Percentiles rank a stretch among this genome's conserved stretches.
These are phyloP conservation scores for Porpolomopsis calyptriformis DNA, from an alignment of 768 basidiomycete species.

Conservation along the genomic window DNA sequence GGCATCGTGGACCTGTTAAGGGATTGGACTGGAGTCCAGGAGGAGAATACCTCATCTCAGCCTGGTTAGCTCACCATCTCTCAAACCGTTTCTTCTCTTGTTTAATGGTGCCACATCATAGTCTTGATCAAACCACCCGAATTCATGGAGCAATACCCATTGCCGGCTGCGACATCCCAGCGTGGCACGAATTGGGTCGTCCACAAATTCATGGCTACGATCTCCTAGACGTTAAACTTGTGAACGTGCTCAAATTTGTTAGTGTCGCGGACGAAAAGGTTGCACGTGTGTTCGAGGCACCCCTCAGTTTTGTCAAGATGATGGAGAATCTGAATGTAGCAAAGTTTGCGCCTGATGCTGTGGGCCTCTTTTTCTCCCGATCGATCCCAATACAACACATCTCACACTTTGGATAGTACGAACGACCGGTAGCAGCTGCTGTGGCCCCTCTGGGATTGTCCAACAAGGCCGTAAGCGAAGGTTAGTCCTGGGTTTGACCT, in stretches of 20 bases:
- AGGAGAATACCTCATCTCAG: conserved; percentile 78
- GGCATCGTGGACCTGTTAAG: conserved; percentile 73
- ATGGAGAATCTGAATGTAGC: conserved; percentile 42
- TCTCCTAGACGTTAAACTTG: conserved; percentile 67
- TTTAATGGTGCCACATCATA: conserved; percentile 21
- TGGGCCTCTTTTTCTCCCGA: conserved; percentile 18
- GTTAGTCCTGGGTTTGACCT: conserved; percentile 26
- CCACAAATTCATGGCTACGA: conserved; percentile 98
- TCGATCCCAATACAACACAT: not conserved
- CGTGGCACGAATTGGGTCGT: conserved; percentile 82
- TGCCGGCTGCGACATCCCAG: conserved; percentile 5
- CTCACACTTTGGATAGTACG: conserved; percentile 27
- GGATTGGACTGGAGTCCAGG: conserved; percentile 79
- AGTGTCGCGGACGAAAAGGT: conserved; percentile 97
- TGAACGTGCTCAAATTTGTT: conserved; percentile 67
- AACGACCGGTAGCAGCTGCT: conserved; percentile 67
- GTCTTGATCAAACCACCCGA: conserved; percentile 86
- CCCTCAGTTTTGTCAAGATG: conserved; percentile 62
- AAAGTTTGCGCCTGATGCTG: conserved; percentile 40
- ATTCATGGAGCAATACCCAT: conserved; percentile 57
- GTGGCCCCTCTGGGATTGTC: conserved; percentile 92
- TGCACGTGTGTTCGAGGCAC: conserved; percentile 85
- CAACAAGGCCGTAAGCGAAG: conserved; percentile 78
- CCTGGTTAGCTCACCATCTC: conserved; percentile 44
- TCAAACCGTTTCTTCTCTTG: not conserved